phyloP scores from a whole-genome alignment of 2,329 filamentous ascomycete species.

The Scedosporium aurantiacum region DNA sequence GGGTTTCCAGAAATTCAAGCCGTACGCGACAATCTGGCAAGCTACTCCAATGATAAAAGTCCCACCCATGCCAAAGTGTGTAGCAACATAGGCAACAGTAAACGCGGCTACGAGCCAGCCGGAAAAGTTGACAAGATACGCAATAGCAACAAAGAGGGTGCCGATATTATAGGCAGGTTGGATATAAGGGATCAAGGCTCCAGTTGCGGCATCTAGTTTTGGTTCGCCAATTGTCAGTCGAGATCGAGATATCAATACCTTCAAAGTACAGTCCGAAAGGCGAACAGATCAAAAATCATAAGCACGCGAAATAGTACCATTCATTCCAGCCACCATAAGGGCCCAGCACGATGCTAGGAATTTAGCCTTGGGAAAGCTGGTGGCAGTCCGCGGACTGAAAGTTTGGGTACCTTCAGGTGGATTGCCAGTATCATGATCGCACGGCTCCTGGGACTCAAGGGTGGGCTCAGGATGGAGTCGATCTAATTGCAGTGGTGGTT shows the following conservation, averaged over 20 bases:
- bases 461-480: no score
- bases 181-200: conserved; percentile 72
- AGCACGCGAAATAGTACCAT: neutral
- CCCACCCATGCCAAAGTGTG: conserved; percentile 53
- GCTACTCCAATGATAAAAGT: conserved; percentile 48
- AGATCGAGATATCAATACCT: no score
- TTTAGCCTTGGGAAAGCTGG: neutral
- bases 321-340: neutral
- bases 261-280: no score
- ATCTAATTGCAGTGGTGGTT: neutral
- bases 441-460: neutral
- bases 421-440: neutral
- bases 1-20: conserved; percentile 54
- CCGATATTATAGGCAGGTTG: conserved; percentile 62
- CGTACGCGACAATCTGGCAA: conserved; percentile 48
- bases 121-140: conserved; percentile 67
- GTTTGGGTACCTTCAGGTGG: neutral
- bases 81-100: conserved; percentile 52
- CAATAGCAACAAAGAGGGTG: conserved; percentile 68
- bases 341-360: neutral
- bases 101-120: conserved; percentile 68
- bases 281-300: no score
- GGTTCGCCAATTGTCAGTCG: neutral
- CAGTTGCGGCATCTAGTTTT: conserved; percentile 60
- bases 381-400: neutral